Percentiles rank a stretch among this genome's conserved stretches.
Evolutionary conservation across 257 asterid species (phyloP).

Genomic region (Ocimum tenuiflorum): DNA sequence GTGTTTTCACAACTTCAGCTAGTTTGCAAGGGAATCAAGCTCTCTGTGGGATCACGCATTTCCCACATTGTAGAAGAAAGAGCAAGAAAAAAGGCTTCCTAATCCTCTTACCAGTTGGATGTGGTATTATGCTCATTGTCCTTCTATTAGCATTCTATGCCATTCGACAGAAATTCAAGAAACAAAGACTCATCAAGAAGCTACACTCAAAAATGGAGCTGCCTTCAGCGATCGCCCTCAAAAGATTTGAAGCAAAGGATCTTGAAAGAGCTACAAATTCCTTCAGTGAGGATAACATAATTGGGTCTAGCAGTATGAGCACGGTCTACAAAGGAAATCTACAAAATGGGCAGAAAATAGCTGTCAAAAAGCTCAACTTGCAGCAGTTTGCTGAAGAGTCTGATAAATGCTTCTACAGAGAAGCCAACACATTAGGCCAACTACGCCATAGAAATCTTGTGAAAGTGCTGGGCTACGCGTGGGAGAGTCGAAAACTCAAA

Average conservation of each 20-base stretch:
- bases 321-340: conserved; percentile 61
- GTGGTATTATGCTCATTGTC: conserved; percentile 30
- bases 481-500: conserved; percentile 62
- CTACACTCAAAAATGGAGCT: conserved; percentile 11
- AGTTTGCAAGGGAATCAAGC: conserved; percentile 49
- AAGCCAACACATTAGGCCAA: conserved; percentile 50
- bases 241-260: conserved; percentile 45
- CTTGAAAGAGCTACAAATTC: conserved; percentile 49
- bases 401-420: conserved; percentile 62
- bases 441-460: conserved; percentile 71
- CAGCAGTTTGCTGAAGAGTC: conserved; percentile 49
- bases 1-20: conserved; percentile 28
- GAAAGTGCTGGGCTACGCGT: conserved; percentile 67
- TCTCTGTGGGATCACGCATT: conserved; percentile 48
- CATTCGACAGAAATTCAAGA: conserved; percentile 17
- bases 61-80: conserved; percentile 25
- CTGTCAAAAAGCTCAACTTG: conserved; percentile 59
- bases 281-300: conserved; percentile 48
- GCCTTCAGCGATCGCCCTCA: conserved; percentile 30
- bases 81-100: conserved; percentile 23
- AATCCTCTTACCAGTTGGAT: conserved; percentile 35
- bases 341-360: conserved; percentile 40
- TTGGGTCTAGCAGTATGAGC: conserved; percentile 70
- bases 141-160: conserved; percentile 18
- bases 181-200: not conserved